These are phyloP conservation scores for Paramarasmius palmivorus DNA, from an alignment of 1,284 basidiomycete genomes.

Conservation along the genomic window DNA sequence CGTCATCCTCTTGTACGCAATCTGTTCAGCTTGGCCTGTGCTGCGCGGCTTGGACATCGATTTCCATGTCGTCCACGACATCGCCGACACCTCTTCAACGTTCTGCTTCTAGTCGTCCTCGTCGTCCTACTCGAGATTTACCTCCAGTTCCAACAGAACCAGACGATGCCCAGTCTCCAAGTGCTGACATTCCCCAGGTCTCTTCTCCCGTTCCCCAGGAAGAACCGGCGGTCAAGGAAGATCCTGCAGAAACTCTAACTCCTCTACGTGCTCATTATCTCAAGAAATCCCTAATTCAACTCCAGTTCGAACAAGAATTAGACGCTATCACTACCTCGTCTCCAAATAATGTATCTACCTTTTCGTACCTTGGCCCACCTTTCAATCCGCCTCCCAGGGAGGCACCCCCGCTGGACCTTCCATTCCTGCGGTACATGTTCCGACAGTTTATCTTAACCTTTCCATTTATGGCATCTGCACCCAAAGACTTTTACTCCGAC, in stretches of 20 bases:
- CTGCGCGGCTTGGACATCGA: not conserved
- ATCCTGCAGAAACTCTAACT: slow-evolving; percentile 44
- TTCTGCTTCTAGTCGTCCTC: slow-evolving; percentile 19
- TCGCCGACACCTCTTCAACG: slow-evolving; percentile 4
- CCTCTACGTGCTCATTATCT: slow-evolving; percentile 92
- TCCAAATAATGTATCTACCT: slow-evolving; percentile 62
- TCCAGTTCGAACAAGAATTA: slow-evolving; percentile 82
- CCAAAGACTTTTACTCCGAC: slow-evolving; percentile 85
- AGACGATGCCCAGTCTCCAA: slow-evolving; percentile 8
- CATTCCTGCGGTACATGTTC: slow-evolving; percentile 87
- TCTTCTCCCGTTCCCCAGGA: slow-evolving; percentile 6
- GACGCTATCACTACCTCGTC: slow-evolving; percentile 62
- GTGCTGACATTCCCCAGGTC: slow-evolving; percentile 6
- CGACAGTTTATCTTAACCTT: slow-evolving; percentile 91
- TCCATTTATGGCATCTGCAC: slow-evolving; percentile 87
- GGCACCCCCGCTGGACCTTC: slow-evolving; percentile 69
- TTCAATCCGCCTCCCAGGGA: slow-evolving; percentile 74
- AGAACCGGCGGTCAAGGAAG: slow-evolving; percentile 9
- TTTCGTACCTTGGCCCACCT: slow-evolving; percentile 86
- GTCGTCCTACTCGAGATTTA: slow-evolving; percentile 28
- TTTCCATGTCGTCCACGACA: slow-evolving; percentile 12
- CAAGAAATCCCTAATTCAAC: slow-evolving; percentile 90
- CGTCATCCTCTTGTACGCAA: not conserved
- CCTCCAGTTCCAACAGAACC: slow-evolving; percentile 22
- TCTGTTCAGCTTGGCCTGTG: not conserved